Conservation (phyloP, 106 monocot species). For the Dioscorea dumetorum region DNA sequence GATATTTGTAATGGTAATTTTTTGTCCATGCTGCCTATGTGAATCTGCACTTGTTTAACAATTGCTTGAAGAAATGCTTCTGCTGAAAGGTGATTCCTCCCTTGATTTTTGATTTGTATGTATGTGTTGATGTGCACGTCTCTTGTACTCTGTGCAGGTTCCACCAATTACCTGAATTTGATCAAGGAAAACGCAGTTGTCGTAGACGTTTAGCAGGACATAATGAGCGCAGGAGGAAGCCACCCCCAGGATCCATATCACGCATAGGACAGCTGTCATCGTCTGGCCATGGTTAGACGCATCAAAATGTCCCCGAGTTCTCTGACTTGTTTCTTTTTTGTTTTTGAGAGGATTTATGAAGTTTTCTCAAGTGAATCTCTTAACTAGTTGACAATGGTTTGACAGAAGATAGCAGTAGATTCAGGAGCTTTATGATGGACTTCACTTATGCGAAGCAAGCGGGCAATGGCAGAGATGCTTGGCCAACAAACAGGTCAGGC, state of each 20-base stretch:
- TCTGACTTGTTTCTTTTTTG: neutral
- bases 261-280: constrained; percentile 21
- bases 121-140: neutral
- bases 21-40: neutral
- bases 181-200: constrained; percentile 72
- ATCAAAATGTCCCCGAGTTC: neutral
- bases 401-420: constrained; percentile 32
- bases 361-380: neutral
- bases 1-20: neutral
- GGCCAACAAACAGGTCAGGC: constrained; percentile 20
- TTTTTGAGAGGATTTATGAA: neutral
- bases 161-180: constrained; percentile 59
- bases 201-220: constrained; percentile 71
- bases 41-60: no score
- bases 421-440: constrained; percentile 57
- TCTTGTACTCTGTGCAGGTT: constrained; percentile 34
- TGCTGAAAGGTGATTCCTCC: no score
- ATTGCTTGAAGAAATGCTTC: neutral
- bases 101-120: neutral
- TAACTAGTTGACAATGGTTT: neutral
- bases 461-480: constrained; percentile 28
- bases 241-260: constrained; percentile 24
- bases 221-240: constrained; percentile 71
- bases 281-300: constrained; percentile 21
- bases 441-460: constrained; percentile 51